Base-by-base conservation (phyloP, 176 grass and related monocot genomes). In the Oryza officinalis region DNA sequence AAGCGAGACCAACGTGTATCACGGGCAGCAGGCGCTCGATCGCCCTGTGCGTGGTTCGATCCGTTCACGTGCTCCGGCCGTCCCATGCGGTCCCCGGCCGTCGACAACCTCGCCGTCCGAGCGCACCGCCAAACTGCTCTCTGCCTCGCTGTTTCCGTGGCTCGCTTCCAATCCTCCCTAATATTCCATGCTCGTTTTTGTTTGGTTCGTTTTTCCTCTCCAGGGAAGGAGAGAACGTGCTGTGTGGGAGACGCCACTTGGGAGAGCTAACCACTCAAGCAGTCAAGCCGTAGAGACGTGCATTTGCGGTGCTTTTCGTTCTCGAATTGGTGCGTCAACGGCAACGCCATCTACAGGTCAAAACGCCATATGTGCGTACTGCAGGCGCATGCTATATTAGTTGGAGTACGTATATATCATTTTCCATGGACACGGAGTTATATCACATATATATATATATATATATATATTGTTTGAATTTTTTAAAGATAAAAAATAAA, bases 281-380 rank as follows among this genome's bases (percentile, higher is more conserved):
- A 6, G 17, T 20, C 10, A 52, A 52, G 17, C 49, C 6, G 17
- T 7, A 52, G 17, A 5, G 15, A 52, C 49, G 45, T 47, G 45
- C 37, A 38, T 38, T 38, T 38, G 12, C 17, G 4, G 43, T 31
- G 13, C 45, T 10, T 22, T 27, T 44, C 27, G 37, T 31, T 1
- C 71, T 61, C 6, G 2, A 38, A 49, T 49, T 11, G 26, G n/a
- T 5, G 72, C 79, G 72, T 87, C 78, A 81, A 81, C 79, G 72
- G 81, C 78, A 81, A 81, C 69, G 52, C 38, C 17, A 18, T 65
- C n/a, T 12, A 9, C 31, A 59, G 57, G 74, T 84, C 81, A 74
- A 67, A 75, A 83, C 63, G 30, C 23, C 72, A 13, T 28, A 15
- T 22, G 3, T 45, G 11, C 40, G 11, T 13, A 45, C 43, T 45